Conservation (phyloP, 805 yeast genomes). For the Teunomyces tritomae region DNA sequence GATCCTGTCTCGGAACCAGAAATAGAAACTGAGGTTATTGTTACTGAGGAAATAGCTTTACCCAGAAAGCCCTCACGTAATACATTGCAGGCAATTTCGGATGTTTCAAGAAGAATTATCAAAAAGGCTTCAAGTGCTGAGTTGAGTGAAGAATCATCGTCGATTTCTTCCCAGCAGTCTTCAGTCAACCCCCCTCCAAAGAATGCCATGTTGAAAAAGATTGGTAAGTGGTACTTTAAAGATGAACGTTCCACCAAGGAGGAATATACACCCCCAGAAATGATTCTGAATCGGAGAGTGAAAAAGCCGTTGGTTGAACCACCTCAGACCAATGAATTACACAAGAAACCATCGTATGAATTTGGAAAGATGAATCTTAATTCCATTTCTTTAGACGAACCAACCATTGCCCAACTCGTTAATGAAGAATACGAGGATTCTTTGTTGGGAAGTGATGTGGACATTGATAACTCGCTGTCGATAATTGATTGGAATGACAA, state of each 20-base stretch:
- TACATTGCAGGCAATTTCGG: conserved; percentile 16
- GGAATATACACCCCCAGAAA: conserved; percentile 54
- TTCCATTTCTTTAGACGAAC: not conserved
- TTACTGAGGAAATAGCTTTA: not conserved
- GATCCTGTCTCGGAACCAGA: conserved; percentile 2
- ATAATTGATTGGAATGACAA: not conserved
- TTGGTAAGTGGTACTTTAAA: conserved; percentile 69
- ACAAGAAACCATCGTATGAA: conserved; percentile 17
- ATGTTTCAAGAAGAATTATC: conserved; percentile 21
- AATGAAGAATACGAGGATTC: not conserved
- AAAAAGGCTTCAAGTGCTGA: conserved; percentile 1
- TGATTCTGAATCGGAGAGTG: conserved; percentile 58
- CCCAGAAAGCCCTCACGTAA: not conserved
- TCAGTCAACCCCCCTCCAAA: conserved; percentile 2
- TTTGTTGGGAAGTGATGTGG: not conserved
- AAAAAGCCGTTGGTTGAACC: not conserved
- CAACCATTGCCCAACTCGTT: not conserved
- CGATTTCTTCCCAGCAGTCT: not conserved
- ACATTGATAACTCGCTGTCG: not conserved
- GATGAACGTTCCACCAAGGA: conserved; percentile 28
- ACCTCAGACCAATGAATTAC: not conserved
- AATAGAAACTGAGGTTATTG: not conserved
- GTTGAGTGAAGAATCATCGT: not conserved
- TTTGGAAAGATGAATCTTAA: conserved; percentile 14
- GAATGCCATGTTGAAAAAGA: conserved; percentile 47